phyloP scores from a whole-genome alignment of 2,329 filamentous ascomycete genomes.

The Coleophoma cylindrospora region DNA sequence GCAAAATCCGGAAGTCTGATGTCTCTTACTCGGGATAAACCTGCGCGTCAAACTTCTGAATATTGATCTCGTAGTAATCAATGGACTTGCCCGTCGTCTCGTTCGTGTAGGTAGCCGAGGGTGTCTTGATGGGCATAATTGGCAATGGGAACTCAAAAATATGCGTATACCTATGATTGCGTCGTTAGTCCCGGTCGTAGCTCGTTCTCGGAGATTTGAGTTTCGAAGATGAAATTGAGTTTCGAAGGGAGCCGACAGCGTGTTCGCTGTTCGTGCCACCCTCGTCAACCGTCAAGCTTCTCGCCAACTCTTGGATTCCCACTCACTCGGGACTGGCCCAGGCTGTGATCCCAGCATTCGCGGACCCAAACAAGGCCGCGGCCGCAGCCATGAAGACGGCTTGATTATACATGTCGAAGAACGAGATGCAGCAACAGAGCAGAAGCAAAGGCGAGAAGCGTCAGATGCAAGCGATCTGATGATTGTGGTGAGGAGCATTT shows the following conservation, averaged over 20 bases:
- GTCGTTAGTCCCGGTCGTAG: not conserved
- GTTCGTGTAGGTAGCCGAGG: conserved; percentile 10
- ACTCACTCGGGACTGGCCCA: not conserved
- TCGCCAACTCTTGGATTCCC: too few relatives aligned
- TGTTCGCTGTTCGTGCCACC: too few relatives aligned
- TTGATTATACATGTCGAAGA: not conserved
- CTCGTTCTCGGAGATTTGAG: not conserved
- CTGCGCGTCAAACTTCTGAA: conserved; percentile 33
- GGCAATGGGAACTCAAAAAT: conserved; percentile 14
- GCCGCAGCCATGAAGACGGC: not conserved
- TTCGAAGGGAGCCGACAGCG: not conserved
- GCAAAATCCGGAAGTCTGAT: too few relatives aligned
- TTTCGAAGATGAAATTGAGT: not conserved
- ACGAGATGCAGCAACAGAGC: too few relatives aligned
- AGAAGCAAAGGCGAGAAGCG: too few relatives aligned
- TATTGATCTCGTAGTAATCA: conserved; percentile 40
- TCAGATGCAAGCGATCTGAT: too few relatives aligned
- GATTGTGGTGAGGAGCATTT: too few relatives aligned
- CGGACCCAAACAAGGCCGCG: not conserved
- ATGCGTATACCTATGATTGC: conserved; percentile 12
- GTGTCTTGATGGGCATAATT: conserved; percentile 9
- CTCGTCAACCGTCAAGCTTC: too few relatives aligned
- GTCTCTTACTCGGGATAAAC: conserved; percentile 29
- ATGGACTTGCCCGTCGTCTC: conserved; percentile 21
- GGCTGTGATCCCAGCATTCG: not conserved